Conservation (phyloP, 768 basidiomycete species). For the Panaeolus papilionaceus region DNA sequence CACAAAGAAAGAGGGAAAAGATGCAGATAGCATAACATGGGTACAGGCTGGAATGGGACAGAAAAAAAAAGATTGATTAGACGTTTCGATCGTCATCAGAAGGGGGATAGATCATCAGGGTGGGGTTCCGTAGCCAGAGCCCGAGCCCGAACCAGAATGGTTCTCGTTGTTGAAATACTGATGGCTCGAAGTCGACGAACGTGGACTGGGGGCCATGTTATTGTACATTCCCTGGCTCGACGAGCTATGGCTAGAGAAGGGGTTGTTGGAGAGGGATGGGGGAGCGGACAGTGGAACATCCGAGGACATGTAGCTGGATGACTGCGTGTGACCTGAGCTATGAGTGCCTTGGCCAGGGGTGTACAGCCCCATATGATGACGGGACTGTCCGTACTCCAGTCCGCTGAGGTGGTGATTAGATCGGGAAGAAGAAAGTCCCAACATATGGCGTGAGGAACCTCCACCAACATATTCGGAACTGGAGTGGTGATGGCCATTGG, state of each 20-base stretch:
- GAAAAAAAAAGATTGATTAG: slow-evolving; percentile 16
- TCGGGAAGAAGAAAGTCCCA: slow-evolving; percentile 47
- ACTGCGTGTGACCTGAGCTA: slow-evolving; percentile 44
- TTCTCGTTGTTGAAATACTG: slow-evolving; percentile 45
- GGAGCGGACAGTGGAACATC: slow-evolving; percentile 61
- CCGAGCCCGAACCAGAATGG: slow-evolving; percentile 48
- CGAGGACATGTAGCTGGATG: slow-evolving; percentile 44
- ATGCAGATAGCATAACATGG: slow-evolving; percentile 6
- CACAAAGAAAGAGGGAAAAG: slow-evolving; percentile 1
- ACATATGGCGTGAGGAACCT: slow-evolving; percentile 50
- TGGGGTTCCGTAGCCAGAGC: slow-evolving; percentile 54
- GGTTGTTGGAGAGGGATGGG: slow-evolving; percentile 52
- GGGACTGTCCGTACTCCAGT: slow-evolving; percentile 46
- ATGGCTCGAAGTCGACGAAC: slow-evolving; percentile 37
- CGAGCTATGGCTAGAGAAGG: slow-evolving; percentile 43
- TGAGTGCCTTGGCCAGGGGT: slow-evolving; percentile 47
- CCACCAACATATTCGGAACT: slow-evolving; percentile 46
- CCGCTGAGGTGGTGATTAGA: slow-evolving; percentile 40
- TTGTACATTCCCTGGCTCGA: slow-evolving; percentile 35
- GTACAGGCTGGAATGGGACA: background rate
- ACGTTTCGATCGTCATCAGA: slow-evolving; percentile 21
- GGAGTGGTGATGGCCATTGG: slow-evolving; percentile 43
- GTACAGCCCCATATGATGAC: slow-evolving; percentile 44
- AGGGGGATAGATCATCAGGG: slow-evolving; percentile 34
- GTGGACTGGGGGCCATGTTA: slow-evolving; percentile 44